Percentiles rank a stretch among this genome's conserved stretches.
Evolutionary conservation across 2,329 filamentous ascomycete species (phyloP).

Genomic region (Trichophyton mentagrophytes): DNA sequence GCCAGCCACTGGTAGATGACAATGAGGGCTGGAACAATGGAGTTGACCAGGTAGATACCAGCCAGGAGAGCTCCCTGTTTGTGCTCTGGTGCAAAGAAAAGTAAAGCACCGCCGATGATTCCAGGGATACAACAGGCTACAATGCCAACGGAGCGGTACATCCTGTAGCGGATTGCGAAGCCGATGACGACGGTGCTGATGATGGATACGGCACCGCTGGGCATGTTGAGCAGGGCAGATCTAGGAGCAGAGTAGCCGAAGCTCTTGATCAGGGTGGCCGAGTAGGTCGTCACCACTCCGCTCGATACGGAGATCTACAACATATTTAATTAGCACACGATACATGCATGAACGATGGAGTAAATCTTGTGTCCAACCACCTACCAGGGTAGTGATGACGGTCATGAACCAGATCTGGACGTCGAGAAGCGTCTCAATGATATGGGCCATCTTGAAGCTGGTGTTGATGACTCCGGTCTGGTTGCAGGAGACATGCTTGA

Average conservation of each 20-base stretch:
- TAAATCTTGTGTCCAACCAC: no score
- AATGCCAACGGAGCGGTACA: constrained; percentile 31
- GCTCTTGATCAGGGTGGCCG: constrained; percentile 29
- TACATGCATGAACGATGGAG: constrained; percentile 11
- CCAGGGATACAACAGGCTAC: constrained; percentile 26
- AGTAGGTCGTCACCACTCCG: constrained; percentile 35
- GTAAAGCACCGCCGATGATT: constrained; percentile 18
- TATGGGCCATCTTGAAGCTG: constrained; percentile 11
- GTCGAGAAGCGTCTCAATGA: constrained; percentile 14
- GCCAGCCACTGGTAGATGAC: constrained; percentile 30
- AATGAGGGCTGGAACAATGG: constrained; percentile 22
- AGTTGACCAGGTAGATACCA: constrained; percentile 25
- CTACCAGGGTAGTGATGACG: constrained; percentile 15
- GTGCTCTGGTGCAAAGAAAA: constrained; percentile 23
- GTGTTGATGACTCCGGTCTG: constrained; percentile 14
- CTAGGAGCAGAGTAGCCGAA: constrained; percentile 34
- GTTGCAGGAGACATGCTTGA: constrained; percentile 13
- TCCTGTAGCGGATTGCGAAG: constrained; percentile 28
- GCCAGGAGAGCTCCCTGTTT: constrained; percentile 32
- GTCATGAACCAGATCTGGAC: constrained; percentile 18
- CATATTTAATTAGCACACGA: constrained; percentile 21
- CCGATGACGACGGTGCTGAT: constrained; percentile 28
- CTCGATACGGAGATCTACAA: constrained; percentile 28
- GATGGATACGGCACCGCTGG: constrained; percentile 31
- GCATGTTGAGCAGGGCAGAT: constrained; percentile 35